Percentiles rank a stretch among this genome's conserved stretches.
These are phyloP conservation scores for Galeopsis tetrahit DNA, from an alignment of 257 asterid genomes.

Conservation along the genomic window DNA sequence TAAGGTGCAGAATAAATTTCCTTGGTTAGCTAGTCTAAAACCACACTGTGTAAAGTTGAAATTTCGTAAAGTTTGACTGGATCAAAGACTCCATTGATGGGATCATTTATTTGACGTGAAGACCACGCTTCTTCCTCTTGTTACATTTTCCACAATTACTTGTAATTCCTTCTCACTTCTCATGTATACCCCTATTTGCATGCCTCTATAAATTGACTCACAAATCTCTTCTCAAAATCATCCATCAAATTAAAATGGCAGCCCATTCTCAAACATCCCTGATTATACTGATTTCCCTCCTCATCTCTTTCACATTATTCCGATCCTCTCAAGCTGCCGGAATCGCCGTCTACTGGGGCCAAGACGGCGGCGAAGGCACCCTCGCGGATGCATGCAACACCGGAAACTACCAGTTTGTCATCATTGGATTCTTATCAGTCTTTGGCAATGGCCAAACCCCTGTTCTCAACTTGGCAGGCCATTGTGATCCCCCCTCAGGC, in stretches of 20 bases:
- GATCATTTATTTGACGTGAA: neutral
- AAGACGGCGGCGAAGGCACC: slow-evolving; percentile 54
- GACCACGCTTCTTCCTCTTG: neutral
- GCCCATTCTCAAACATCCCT: slow-evolving; percentile 17
- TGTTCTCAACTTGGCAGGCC: slow-evolving; percentile 64
- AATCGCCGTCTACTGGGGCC: slow-evolving; percentile 73
- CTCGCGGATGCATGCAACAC: slow-evolving; percentile 55
- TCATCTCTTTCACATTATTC: slow-evolving; percentile 23
- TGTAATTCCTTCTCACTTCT: too few species aligned
- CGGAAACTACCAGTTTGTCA: slow-evolving; percentile 47
- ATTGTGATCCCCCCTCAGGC: slow-evolving; percentile 41
- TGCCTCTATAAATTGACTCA: slow-evolving; percentile 31
- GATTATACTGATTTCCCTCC: slow-evolving; percentile 31
- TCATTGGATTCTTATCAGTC: slow-evolving; percentile 50
- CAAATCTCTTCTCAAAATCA: neutral
- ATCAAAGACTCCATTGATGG: too few species aligned
- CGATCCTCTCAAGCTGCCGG: slow-evolving; percentile 37
- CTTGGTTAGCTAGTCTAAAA: too few species aligned
- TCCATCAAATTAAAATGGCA: slow-evolving; percentile 34
- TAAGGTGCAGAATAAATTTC: too few species aligned
- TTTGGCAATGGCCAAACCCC: slow-evolving; percentile 62
- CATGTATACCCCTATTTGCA: neutral
- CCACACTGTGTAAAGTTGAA: too few species aligned
- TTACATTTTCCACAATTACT: neutral
- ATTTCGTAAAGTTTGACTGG: too few species aligned